These are phyloP conservation scores for Acer yangbiense DNA, from an alignment of 345 rosid species.

Conservation along the genomic window DNA sequence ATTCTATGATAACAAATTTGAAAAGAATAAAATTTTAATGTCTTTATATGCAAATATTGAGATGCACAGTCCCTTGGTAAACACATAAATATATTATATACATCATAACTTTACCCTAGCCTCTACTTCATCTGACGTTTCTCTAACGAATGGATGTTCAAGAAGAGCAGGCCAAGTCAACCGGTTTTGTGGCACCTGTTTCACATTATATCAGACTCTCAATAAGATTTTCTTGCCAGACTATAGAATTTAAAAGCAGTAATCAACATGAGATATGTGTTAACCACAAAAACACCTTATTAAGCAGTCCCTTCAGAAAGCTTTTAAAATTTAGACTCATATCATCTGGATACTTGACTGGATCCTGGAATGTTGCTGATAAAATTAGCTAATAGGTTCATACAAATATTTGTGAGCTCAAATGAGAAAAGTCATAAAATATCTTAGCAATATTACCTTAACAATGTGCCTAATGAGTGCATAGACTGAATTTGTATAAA, in stretches of 20 bases:
- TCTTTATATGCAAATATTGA: background rate
- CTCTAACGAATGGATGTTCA: conserved; percentile 93
- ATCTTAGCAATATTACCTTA: conserved; percentile 53
- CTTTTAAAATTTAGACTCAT: conserved; percentile 86
- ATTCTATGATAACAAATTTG: conserved; percentile 21
- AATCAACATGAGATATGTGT: conserved; percentile 6
- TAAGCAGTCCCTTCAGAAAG: conserved; percentile 92
- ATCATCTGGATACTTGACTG: conserved; percentile 92
- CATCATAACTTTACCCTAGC: conserved; percentile 55
- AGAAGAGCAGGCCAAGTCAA: conserved; percentile 95
- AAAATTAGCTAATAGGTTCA: conserved; percentile 37
- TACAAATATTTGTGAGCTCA: conserved; percentile 17
- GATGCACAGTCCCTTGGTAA: background rate
- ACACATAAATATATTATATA: background rate
- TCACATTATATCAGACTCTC: conserved; percentile 24
- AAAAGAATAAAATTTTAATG: conserved; percentile 6
- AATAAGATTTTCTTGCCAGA: background rate
- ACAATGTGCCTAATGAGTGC: conserved; percentile 97
- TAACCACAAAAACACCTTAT: conserved; percentile 56
- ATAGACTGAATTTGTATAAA: conserved; percentile 96
- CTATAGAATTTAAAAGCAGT: conserved; percentile 14
- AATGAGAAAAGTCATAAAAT: conserved; percentile 8
- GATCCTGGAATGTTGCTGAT: conserved; percentile 65
- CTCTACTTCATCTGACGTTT: conserved; percentile 61
- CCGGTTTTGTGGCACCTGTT: conserved; percentile 89